Evolutionary conservation across 768 basidiomycete species (phyloP), one percentile per base, ranked within the genome.

Genomic region (Galerina marginata): DNA sequence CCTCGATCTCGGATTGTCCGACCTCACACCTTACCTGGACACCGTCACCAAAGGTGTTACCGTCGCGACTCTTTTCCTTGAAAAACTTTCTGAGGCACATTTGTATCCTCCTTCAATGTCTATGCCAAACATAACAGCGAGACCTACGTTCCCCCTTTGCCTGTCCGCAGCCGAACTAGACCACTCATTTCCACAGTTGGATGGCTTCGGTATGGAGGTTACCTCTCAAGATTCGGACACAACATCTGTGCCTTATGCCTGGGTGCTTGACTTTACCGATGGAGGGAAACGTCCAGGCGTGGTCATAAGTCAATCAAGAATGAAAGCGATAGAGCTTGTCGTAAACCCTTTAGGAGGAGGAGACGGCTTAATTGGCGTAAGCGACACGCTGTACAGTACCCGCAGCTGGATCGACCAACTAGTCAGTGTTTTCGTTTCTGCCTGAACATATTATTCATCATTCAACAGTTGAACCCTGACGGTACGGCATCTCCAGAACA

Each of bases 241-340:
- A 16, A 16, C 23, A 20, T 50, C 59, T 16, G 72, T 65, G 7
- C 74, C 78, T 23, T 75, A 81, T 62, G 75, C 80, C 1, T 93
- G 92, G 90, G 76, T 87, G 11, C 81, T 93, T 23, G 90, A 92
- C 69, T 92, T 93, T 66, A 90, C 90, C 1, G 75, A 79, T 48
- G 79, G 79, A 20, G 83, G 83, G 0, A 75, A 80, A 48, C 70
- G 67, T 44, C 74, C 74, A 2, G 91, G 92, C 20, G 70, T 93
- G 45, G 85, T 92, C 12, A 83, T 92, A 79, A 88, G 85, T 62
- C 91, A 92, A 72, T 82, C 83, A 16, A 82, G 89, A 48, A 85
- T 93, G 84, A 82, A 83, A 58, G 90, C 89, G 43, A 88, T 93
- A 54, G 90, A 91, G 64, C 74, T 82, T 9, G 77, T 89, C 3